Conservation (phyloP, 2,329 filamentous ascomycete species). For the Microdochium bolleyi region DNA sequence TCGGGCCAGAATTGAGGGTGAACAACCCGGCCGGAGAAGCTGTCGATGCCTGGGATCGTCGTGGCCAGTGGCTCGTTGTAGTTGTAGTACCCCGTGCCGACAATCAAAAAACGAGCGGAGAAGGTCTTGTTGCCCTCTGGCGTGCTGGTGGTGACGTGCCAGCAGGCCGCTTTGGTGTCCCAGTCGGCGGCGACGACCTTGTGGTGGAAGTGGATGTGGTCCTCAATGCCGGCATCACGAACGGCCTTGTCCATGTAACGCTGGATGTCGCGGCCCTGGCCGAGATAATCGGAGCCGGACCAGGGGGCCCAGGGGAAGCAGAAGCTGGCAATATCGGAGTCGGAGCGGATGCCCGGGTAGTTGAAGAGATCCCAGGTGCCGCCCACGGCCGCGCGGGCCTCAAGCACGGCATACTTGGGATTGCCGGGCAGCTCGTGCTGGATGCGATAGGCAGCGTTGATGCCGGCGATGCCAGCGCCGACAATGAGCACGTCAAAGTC, state of each 20-base stretch:
- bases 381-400: conserved; percentile 48
- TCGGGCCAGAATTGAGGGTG: conserved; percentile 72
- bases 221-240: background rate
- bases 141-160: conserved; percentile 16
- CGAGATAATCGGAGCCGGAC: background rate
- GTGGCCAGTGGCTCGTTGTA: conserved; percentile 46
- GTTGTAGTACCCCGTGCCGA: conserved; percentile 59
- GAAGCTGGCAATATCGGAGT: conserved; percentile 28
- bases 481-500: conserved; percentile 40
- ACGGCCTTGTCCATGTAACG: background rate
- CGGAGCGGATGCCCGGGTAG: conserved; percentile 49
- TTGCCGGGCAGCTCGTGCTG: conserved; percentile 36
- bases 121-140: conserved; percentile 17
- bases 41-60: conserved; percentile 48
- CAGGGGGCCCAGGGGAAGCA: background rate
- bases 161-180: background rate
- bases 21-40: conserved; percentile 50
- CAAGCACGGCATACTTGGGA: conserved; percentile 44
- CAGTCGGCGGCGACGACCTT: background rate
- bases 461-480: conserved; percentile 54
- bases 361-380: conserved; percentile 60
- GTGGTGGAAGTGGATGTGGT: background rate
- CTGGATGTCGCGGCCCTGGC: background rate
- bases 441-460: conserved; percentile 52
- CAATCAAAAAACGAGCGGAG: conserved; percentile 35